These are phyloP conservation scores for Fusarium sp. DNA, from an alignment of 2,329 filamentous ascomycete genomes.

Conservation along the genomic window DNA sequence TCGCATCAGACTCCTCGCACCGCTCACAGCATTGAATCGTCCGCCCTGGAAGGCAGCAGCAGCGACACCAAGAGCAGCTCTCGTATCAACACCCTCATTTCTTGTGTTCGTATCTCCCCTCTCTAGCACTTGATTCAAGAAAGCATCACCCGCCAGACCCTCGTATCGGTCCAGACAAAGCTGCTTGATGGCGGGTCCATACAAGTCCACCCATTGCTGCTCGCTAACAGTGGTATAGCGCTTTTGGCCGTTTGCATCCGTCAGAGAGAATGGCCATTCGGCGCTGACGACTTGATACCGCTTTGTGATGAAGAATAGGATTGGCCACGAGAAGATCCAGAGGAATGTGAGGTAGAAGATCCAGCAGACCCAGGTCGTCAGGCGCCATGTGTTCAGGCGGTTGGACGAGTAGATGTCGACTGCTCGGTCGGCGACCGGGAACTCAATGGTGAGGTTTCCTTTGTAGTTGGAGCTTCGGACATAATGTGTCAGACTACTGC, in stretches of 20 bases:
- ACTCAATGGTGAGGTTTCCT: conserved; percentile 23
- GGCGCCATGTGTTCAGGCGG: conserved; percentile 25
- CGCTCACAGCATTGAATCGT: conserved; percentile 5
- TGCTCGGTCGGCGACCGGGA: conserved; percentile 32
- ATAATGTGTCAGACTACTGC: neutral
- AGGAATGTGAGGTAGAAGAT: conserved; percentile 35
- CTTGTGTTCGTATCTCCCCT: neutral
- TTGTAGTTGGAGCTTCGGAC: conserved; percentile 35
- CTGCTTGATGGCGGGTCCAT: conserved; percentile 25
- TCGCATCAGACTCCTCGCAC: conserved; percentile 24
- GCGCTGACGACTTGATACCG: conserved; percentile 26
- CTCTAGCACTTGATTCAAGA: conserved; percentile 28
- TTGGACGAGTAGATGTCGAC: conserved; percentile 36
- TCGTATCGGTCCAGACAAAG: conserved; percentile 34
- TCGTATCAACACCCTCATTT: neutral
- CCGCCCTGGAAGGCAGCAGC: conserved; percentile 29
- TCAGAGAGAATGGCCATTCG: conserved; percentile 29
- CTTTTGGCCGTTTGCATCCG: conserved; percentile 6
- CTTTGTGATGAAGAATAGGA: conserved; percentile 31
- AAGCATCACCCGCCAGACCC: conserved; percentile 26
- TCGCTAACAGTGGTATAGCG: conserved; percentile 31
- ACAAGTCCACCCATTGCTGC: conserved; percentile 21
- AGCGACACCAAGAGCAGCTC: conserved; percentile 24
- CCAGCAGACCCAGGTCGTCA: conserved; percentile 35
- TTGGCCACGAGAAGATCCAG: conserved; percentile 38